A percentile compares a stretch with the other conserved stretches of the same genome.
These are phyloP conservation scores for Rosa chinensis DNA, from an alignment of 306 rosid genomes.

Conservation along the genomic window DNA sequence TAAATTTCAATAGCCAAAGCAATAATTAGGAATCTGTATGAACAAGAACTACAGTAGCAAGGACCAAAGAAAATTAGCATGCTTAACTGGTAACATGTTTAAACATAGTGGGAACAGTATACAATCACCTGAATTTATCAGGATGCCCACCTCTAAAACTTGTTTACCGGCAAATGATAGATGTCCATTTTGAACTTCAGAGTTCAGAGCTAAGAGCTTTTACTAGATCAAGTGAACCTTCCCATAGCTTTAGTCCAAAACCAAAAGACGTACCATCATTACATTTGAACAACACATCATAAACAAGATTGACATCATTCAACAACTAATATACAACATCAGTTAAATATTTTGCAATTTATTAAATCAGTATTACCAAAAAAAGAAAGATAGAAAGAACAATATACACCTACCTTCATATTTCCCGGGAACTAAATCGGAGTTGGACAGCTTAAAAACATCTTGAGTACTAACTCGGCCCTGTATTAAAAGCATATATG, in stretches of 20 bases:
- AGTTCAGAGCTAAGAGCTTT: conserved; percentile 59
- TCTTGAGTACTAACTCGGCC: conserved; percentile 81
- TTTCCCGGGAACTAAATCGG: conserved; percentile 89
- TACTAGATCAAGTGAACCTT: conserved; percentile 84
- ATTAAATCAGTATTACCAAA: background rate
- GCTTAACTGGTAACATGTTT: background rate
- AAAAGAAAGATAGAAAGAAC: conserved; percentile 19
- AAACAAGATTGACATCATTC: background rate
- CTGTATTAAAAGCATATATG: conserved; percentile 26
- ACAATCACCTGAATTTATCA: conserved; percentile 34
- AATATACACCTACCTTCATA: conserved; percentile 59
- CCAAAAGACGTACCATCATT: background rate
- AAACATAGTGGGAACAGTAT: background rate
- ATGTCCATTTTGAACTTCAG: conserved; percentile 48
- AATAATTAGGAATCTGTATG: background rate
- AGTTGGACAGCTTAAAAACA: conserved; percentile 83
- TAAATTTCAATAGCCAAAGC: background rate
- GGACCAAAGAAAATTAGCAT: background rate
- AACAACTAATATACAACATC: no score
- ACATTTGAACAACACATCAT: background rate
- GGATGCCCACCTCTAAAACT: conserved; percentile 79
- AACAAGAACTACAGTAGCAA: background rate
- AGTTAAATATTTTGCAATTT: no score
- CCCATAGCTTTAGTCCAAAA: conserved; percentile 77
- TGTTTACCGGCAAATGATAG: conserved; percentile 56